Evolutionary conservation across 1,284 basidiomycete species (phyloP).

Genomic region (Xerocomus subilludens): DNA sequence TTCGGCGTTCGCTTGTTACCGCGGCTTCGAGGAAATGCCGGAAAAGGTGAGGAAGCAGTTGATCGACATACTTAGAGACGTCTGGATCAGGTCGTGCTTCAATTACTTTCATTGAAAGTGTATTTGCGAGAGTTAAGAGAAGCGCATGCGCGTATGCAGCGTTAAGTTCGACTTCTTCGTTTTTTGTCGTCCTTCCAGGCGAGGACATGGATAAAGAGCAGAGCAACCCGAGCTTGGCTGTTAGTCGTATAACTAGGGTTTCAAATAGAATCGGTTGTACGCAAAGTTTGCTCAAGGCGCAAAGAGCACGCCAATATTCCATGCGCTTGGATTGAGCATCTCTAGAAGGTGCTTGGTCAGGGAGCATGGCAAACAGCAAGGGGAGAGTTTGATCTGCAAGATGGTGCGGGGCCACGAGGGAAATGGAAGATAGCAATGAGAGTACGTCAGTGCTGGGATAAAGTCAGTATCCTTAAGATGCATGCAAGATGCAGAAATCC

Average conservation of each 20-base stretch:
- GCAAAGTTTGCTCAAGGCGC: conserved; percentile 81
- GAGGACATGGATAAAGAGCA: conserved; percentile 57
- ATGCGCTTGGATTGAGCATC: conserved; percentile 68
- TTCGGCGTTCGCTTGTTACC: conserved; percentile 52
- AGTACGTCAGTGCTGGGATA: conserved; percentile 71
- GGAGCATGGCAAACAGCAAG: conserved; percentile 78
- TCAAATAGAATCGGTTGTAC: conserved; percentile 84
- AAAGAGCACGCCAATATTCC: conserved; percentile 76
- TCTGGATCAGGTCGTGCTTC: conserved; percentile 67
- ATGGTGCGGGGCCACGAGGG: conserved; percentile 70
- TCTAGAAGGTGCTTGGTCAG: conserved; percentile 70
- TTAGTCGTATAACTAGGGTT: conserved; percentile 81
- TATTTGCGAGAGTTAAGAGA: conserved; percentile 73
- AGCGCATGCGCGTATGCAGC: conserved; percentile 88
- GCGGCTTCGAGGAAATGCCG: conserved; percentile 75
- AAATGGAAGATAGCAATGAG: conserved; percentile 75
- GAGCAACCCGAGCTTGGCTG: conserved; percentile 81
- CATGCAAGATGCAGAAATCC: conserved; percentile 1
- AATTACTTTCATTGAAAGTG: conserved; percentile 74
- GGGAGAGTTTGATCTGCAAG: conserved; percentile 85
- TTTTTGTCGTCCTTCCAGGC: conserved; percentile 29
- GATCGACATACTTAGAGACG: conserved; percentile 81
- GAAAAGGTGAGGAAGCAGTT: conserved; percentile 76
- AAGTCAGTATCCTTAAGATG: conserved; percentile 6
- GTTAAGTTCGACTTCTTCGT: conserved; percentile 54